Evolutionary conservation across 495 filamentous ascomycete genomes (phyloP).

Genomic region (Aspergillus kassunensis): DNA sequence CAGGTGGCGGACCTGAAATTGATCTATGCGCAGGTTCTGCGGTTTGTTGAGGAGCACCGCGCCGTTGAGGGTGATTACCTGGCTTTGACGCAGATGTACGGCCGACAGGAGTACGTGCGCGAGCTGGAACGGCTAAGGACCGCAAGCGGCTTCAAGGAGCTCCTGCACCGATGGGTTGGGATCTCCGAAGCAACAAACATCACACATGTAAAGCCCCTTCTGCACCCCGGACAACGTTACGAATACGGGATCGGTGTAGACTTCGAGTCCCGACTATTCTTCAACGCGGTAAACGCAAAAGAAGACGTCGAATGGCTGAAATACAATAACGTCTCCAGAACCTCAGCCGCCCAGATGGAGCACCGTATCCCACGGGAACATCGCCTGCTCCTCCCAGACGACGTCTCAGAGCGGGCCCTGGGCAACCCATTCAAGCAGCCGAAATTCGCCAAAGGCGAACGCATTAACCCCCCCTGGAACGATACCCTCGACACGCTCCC

Average conservation of each 20-base stretch:
- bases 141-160: conserved; percentile 38
- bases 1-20: conserved; percentile 46
- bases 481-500: conserved; percentile 42
- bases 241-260: conserved; percentile 58
- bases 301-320: conserved; percentile 46
- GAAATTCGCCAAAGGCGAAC: conserved; percentile 28
- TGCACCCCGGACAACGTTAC: conserved; percentile 42
- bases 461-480: conserved; percentile 36
- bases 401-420: conserved; percentile 32
- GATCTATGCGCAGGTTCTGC: conserved; percentile 47
- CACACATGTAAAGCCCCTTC: conserved; percentile 34
- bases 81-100: conserved; percentile 54
- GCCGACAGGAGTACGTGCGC: conserved; percentile 54
- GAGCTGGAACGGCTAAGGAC: conserved; percentile 46
- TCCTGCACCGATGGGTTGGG: conserved; percentile 39
- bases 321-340: conserved; percentile 41
- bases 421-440: conserved; percentile 39
- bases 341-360: conserved; percentile 37
- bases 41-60: conserved; percentile 36
- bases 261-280: conserved; percentile 52
- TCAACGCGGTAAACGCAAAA: conserved; percentile 43
- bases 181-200: conserved; percentile 47
- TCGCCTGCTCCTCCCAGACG: conserved; percentile 40
- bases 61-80: conserved; percentile 42
- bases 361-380: conserved; percentile 41